Base-by-base conservation (phyloP, 2,329 filamentous ascomycete species). In the Leptographium wingfieldii region DNA sequence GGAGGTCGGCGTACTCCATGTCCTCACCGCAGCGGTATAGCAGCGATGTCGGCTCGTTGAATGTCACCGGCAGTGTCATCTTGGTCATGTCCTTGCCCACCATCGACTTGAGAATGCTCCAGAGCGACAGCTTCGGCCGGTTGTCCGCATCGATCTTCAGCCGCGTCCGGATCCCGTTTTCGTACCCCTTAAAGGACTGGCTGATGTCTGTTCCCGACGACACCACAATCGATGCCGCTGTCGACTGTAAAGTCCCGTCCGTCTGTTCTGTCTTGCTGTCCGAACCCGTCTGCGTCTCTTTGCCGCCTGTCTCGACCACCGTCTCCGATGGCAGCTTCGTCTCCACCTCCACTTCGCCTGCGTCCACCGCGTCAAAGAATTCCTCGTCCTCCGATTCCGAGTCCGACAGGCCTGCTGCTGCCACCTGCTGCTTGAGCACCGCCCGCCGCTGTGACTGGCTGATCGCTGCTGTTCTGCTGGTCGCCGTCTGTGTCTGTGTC, bases 11-110 rank as follows among this genome's bases (percentile, higher is more conserved):
- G 69, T 99, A 99, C 73, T 99, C 94, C 89, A 99, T 92, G 69
- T 99, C 94, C 74, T 99, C 94, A 5, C 90, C 90, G 52, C 95
- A 92, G 70, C 94, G 89, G 72, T 97, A 94, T 10, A 99, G 80
- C 14, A 99, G 77, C 6, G 94, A 97, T 0, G 94, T 99, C 0
- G 94, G 94, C 73, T 99, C 94, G 73, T 99, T 99, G 77, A 99
- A 97, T 0, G 94, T 96, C 2, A 99, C 94, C 0, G 94, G 94
- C 25, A 99, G 77, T 0, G 94, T 97, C 92, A 99, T 99, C 77
- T 95, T 97, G 46, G 94, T 97, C 94, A 99, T 97, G 70, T 99
- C 94, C 72, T 99, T 97, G 64, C 94, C 94, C 73, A 99, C 96
- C 94, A 99, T 97, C 27, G 92, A 97, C 76, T 97, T 99, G 64